Conservation (phyloP, 345 rosid genomes). For the Sonneratia alba region DNA sequence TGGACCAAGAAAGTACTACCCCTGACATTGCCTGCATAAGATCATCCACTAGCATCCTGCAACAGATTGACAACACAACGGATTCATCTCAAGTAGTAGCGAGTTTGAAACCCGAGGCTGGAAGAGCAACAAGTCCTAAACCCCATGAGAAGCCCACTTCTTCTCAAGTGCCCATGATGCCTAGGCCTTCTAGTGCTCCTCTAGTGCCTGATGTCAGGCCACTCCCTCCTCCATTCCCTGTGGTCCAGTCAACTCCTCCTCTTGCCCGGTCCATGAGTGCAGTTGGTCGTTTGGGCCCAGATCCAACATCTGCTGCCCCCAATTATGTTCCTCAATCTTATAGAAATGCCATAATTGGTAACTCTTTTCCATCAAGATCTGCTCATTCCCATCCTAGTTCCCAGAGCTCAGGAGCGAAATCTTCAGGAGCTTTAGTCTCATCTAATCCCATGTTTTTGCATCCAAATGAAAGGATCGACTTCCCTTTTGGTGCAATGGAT, state of each 20-base stretch:
- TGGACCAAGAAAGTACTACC: conserved; percentile 29
- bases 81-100: conserved; percentile 20
- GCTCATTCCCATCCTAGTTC: conserved; percentile 37
- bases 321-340: conserved; percentile 64
- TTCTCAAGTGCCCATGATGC: conserved; percentile 38
- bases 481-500: conserved; percentile 32
- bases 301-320: conserved; percentile 38
- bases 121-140: conserved; percentile 32
- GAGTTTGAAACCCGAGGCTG: conserved; percentile 35
- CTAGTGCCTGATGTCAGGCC: conserved; percentile 48
- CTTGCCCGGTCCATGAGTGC: conserved; percentile 84
- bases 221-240: conserved; percentile 40
- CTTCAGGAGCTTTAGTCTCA: conserved; percentile 24
- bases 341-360: conserved; percentile 71
- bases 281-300: conserved; percentile 68
- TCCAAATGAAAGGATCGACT: conserved; percentile 35
- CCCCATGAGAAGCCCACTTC: conserved; percentile 30
- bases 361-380: conserved; percentile 46
- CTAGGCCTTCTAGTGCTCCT: conserved; percentile 95
- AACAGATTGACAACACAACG: conserved; percentile 32
- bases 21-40: conserved; percentile 24
- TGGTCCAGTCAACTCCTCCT: conserved; percentile 46
- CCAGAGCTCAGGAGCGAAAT: conserved; percentile 37
- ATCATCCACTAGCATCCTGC: conserved; percentile 24
- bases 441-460: conserved; percentile 39